Evolutionary conservation across 2,329 filamentous ascomycete genomes (phyloP), one percentile per base, ranked within the genome.

Genomic region (Fusarium falciforme): DNA sequence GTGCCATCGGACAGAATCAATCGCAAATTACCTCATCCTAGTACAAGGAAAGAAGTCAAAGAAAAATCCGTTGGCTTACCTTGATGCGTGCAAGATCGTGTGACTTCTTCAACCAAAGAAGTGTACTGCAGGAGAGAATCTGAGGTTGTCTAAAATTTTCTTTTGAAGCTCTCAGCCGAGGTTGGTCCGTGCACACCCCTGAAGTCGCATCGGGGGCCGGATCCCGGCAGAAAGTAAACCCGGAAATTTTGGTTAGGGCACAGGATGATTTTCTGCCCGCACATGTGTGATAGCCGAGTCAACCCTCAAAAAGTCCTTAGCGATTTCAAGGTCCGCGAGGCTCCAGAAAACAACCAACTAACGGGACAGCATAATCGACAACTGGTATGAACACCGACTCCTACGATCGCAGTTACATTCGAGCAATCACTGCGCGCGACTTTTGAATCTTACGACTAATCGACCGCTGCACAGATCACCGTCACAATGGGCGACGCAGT

Each of bases 11-110:
- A 84, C 84, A 86, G 88, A 89, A 93, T 98, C 95, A 97, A 96
- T 96, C 95, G 95, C 95, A 98, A 98, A 98, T 98, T 98, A 83
- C 93, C 88, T 93, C 95, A 97, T 98, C 95, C 94, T 93, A 78
- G 68, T 72, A 66, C 40, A 67, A 49, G 33, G 14, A 54, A 49
- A 64, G 66, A 57, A 65, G 35, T 71, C 42, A 29, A 64, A 22
- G 27, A 38, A 61, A 47, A 64, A 54, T 62, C 6, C 52, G 40
- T 29, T 6, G 36, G 60, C 80, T 82, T 82, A 82, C 80, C 81
- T 76, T 77, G 61, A 75, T 73, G 55, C 62, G 52, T 58, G 67
- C 38, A 29, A 49, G 17, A 54, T 17, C 27, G 58, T 38, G 17
- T 71, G 77, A 79, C 75, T 79, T 78, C 70, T 69, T 60, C 8